Evolutionary conservation across 2,329 filamentous ascomycete species (phyloP).

Genomic region (Neodidymelliopsis sp.): DNA sequence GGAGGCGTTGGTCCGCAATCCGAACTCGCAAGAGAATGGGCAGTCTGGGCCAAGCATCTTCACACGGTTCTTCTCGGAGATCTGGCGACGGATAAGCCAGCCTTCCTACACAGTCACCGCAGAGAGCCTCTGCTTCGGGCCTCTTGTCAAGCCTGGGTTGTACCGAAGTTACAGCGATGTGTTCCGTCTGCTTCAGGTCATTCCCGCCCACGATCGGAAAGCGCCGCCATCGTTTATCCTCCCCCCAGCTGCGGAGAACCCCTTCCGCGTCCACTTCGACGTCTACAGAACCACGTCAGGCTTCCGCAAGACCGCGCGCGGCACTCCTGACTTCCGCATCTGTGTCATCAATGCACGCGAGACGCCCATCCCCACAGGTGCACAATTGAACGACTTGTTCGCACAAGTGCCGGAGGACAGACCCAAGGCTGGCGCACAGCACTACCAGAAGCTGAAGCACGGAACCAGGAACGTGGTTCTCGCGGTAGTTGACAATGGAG

Average conservation of each 20-base stretch:
- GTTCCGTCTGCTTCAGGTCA: constrained; percentile 77
- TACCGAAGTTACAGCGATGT: constrained; percentile 69
- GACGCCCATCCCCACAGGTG: constrained; percentile 74
- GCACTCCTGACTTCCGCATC: constrained; percentile 82
- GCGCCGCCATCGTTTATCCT: constrained; percentile 45
- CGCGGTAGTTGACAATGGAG: constrained; percentile 86
- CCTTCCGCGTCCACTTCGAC: constrained; percentile 79
- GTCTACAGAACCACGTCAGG: constrained; percentile 75
- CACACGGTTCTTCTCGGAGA: constrained; percentile 46
- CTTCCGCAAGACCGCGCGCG: constrained; percentile 82
- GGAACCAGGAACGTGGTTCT: constrained; percentile 84
- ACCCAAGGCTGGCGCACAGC: constrained; percentile 59
- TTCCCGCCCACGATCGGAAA: constrained; percentile 72
- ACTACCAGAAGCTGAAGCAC: constrained; percentile 83
- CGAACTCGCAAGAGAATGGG: constrained; percentile 11
- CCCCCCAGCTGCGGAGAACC: constrained; percentile 50
- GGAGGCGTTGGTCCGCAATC: constrained; percentile 17
- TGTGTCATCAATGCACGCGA: constrained; percentile 80
- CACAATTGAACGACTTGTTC: constrained; percentile 74
- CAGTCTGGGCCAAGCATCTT: constrained; percentile 28
- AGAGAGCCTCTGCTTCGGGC: constrained; percentile 50
- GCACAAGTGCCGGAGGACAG: constrained; percentile 75
- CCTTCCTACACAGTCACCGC: constrained; percentile 27
- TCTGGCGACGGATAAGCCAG: constrained; percentile 43
- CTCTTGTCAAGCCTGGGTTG: constrained; percentile 61